Conservation (phyloP, 1,284 basidiomycete genomes). For the Meira nashicola region DNA sequence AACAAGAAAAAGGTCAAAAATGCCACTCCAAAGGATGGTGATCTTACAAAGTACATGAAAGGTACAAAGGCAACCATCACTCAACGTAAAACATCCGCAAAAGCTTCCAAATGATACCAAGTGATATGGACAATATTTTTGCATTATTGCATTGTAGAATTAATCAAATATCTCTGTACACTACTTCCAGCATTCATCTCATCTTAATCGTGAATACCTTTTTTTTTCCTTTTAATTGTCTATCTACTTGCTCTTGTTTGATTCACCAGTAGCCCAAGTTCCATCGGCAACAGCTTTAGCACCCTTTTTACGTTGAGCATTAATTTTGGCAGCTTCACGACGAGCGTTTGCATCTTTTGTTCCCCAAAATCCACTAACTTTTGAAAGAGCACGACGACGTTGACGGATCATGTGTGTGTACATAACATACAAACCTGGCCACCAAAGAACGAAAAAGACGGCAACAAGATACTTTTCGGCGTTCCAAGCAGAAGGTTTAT, state of each 20-base stretch:
- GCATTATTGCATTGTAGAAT: neutral
- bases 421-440: conserved; percentile 86
- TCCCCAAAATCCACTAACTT: conserved; percentile 40
- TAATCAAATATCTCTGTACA: neutral
- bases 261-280: conserved; percentile 2
- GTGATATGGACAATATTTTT: neutral
- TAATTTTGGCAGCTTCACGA: neutral
- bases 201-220: neutral
- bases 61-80: conserved; percentile 3
- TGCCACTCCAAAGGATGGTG: neutral
- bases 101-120: neutral
- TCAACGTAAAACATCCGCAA: neutral
- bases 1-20: neutral
- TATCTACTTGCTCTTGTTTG: neutral
- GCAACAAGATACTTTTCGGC: conserved; percentile 56
- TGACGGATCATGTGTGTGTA: conserved; percentile 85
- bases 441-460: conserved; percentile 75
- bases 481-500: conserved; percentile 26
- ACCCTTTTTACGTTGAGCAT: conserved; percentile 5
- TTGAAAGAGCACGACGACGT: conserved; percentile 69
- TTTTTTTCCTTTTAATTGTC: neutral
- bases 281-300: neutral
- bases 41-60: conserved; percentile 5
- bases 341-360: conserved; percentile 23
- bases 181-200: neutral